Evolutionary conservation across 2,329 filamentous ascomycete genomes (phyloP).

Genomic region (Penicillium sp.): DNA sequence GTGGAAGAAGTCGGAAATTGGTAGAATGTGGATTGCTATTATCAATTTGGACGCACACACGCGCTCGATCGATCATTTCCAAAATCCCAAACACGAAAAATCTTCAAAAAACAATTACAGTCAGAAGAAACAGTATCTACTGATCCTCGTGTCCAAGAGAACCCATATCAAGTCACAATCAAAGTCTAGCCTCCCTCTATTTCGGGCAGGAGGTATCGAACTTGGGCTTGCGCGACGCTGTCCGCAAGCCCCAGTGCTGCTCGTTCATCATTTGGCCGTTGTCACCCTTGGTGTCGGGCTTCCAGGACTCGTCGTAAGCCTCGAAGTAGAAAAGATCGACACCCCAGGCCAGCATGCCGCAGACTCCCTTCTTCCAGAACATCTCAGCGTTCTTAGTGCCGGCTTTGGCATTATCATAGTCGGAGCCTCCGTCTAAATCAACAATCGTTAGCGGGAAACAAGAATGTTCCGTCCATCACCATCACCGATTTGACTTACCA

Average conservation of each 20-base stretch:
- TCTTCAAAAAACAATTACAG: conserved; percentile 11
- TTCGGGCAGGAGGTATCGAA: conserved; percentile 47
- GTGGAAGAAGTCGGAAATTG: no score
- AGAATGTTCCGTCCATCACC: not conserved
- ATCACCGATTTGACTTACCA: conserved; percentile 27
- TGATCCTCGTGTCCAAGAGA: conserved; percentile 1
- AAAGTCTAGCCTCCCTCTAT: conserved; percentile 8
- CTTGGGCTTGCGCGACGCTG: conserved; percentile 53
- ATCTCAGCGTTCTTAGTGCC: conserved; percentile 53
- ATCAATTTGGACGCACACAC: no score
- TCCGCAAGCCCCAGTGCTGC: conserved; percentile 65
- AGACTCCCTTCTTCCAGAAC: conserved; percentile 59
- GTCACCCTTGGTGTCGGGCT: conserved; percentile 58
- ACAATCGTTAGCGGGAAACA: conserved; percentile 1
- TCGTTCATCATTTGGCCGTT: conserved; percentile 58
- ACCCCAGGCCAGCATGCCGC: conserved; percentile 59
- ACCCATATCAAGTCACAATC: conserved; percentile 1
- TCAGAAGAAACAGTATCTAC: conserved; percentile 4
- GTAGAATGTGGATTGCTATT: no score
- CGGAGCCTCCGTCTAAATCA: conserved; percentile 47
- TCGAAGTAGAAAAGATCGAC: conserved; percentile 68
- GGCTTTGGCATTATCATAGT: conserved; percentile 58
- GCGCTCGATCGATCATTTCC: no score
- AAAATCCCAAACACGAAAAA: no score
- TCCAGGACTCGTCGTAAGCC: conserved; percentile 68